Evolutionary conservation across 2,329 filamentous ascomycete genomes (phyloP).

Genomic region (Cercospora sp.): DNA sequence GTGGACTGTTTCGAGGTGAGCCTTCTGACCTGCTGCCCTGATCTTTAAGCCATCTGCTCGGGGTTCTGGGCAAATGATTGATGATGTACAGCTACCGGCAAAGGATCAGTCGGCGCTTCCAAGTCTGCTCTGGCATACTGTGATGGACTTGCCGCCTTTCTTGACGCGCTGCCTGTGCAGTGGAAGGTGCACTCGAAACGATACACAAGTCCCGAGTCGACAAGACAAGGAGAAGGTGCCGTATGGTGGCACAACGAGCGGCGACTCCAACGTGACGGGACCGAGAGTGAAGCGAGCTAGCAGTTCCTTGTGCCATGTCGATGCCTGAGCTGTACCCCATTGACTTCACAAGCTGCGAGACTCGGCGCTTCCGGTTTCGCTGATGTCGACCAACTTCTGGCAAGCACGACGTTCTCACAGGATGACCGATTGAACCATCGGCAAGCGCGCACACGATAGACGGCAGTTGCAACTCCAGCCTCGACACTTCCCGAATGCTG

Average conservation of each 20-base stretch:
- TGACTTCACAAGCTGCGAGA: not conserved
- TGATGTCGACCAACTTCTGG: not conserved
- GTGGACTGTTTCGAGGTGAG: not conserved
- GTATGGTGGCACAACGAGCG: not conserved
- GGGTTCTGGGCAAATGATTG: not conserved
- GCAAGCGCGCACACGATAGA: not conserved
- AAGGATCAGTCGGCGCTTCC: not conserved
- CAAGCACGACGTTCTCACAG: not conserved
- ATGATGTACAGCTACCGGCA: not conserved
- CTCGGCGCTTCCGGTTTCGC: not conserved
- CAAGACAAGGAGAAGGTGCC: not conserved
- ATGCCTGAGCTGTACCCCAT: not conserved
- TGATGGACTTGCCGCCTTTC: not conserved
- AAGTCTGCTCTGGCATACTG: not conserved
- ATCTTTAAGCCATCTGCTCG: not conserved
- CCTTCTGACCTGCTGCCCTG: not conserved
- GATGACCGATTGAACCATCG: not conserved
- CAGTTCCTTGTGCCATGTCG: not conserved
- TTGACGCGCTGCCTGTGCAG: not conserved
- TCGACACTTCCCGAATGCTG: too few species aligned
- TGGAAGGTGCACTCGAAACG: not conserved
- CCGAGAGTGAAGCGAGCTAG: not conserved
- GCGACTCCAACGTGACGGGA: not conserved
- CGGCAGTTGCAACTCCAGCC: not conserved
- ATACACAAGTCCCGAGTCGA: not conserved